phyloP scores from a whole-genome alignment of 2,329 filamentous ascomycete genomes.

The Sporothrix mexicana region DNA sequence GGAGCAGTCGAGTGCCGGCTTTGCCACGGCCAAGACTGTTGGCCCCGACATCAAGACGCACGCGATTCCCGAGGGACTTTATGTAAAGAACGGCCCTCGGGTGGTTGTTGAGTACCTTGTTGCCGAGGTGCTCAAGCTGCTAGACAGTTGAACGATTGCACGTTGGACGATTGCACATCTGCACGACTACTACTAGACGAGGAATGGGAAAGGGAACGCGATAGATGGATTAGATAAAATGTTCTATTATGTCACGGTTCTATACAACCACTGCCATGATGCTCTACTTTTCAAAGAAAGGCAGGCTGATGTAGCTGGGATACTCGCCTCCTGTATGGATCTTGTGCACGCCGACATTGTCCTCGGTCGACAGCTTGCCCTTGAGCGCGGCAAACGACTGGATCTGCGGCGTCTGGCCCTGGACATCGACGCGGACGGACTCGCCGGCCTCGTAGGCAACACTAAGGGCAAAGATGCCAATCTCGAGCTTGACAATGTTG shows the following conservation, averaged over 20 bases:
- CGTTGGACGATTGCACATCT: too few relatives aligned
- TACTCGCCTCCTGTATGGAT: neutral
- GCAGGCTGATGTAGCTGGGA: neutral
- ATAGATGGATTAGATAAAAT: neutral
- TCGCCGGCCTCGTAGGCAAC: neutral
- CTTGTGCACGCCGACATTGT: neutral
- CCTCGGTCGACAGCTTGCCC: neutral
- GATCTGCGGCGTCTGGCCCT: neutral
- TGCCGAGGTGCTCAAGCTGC: neutral
- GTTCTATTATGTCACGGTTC: too few relatives aligned
- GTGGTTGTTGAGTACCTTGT: neutral
- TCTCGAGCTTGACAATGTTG: neutral
- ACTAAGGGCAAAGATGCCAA: neutral
- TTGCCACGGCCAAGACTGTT: neutral
- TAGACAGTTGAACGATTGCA: neutral
- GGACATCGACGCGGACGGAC: neutral
- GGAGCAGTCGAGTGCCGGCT: neutral
- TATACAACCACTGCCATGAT: too few relatives aligned
- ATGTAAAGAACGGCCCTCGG: slow-evolving; percentile 1
- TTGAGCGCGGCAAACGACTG: neutral
- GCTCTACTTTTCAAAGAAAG: neutral
- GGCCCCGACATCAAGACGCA: slow-evolving; percentile 6
- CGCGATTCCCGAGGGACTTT: neutral
- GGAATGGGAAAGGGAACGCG: neutral
- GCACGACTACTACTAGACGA: too few relatives aligned